Evolutionary conservation across 805 yeast species (phyloP).

Genomic region (Saccharomycopsis babjevae): DNA sequence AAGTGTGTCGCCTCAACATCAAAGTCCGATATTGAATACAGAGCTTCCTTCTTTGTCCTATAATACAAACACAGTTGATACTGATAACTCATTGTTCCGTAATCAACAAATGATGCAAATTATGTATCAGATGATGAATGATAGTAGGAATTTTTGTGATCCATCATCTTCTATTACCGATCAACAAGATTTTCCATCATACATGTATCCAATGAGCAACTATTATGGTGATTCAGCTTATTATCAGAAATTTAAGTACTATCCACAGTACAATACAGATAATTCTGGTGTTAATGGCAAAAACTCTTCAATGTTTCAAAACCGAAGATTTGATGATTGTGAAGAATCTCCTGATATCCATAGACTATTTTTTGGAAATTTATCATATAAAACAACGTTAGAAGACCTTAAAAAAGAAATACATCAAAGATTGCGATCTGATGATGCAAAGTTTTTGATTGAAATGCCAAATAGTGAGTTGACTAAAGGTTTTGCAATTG

Average conservation of each 20-base stretch:
- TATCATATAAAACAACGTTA: constrained; percentile 39
- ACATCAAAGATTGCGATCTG: not conserved
- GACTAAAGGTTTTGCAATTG: constrained; percentile 57
- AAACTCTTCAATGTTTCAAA: not conserved
- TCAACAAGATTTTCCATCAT: not conserved
- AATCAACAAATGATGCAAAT: not conserved
- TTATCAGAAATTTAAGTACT: not conserved
- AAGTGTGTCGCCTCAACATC: not conserved
- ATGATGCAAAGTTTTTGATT: constrained; percentile 20
- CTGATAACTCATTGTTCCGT: not conserved
- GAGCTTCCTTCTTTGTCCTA: not conserved
- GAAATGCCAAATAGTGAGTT: constrained; percentile 34
- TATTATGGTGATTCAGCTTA: not conserved
- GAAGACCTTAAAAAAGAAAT: constrained; percentile 14
- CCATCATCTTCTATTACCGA: not conserved
- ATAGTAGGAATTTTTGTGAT: not conserved
- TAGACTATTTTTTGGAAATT: constrained; percentile 45
- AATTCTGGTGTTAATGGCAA: not conserved
- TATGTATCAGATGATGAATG: not conserved
- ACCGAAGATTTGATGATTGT: not conserved
- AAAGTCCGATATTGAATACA: not conserved
- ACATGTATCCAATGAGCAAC: not conserved
- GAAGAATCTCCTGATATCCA: constrained; percentile 28
- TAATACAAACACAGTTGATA: not conserved
- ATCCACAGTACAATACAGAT: not conserved